These are phyloP conservation scores for Pseudocercospora eumusae DNA, from an alignment of 2,329 filamentous ascomycete genomes.

Conservation along the genomic window DNA sequence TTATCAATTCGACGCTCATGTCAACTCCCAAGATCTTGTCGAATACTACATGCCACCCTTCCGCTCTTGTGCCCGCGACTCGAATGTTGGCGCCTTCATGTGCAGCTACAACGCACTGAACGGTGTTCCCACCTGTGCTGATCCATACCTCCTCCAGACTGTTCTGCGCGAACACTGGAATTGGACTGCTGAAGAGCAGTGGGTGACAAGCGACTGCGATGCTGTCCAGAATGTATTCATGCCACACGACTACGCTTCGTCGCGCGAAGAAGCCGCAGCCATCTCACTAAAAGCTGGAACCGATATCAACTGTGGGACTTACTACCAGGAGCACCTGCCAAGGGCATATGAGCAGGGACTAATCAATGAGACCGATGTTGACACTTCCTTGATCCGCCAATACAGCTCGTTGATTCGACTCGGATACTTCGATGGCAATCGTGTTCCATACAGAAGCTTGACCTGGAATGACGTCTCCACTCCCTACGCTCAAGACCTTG, in stretches of 20 bases:
- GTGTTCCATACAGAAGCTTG: conserved; percentile 54
- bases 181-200: conserved; percentile 63
- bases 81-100: conserved; percentile 55
- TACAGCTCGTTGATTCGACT: conserved; percentile 58
- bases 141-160: conserved; percentile 62
- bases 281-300: conserved; percentile 55
- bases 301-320: conserved; percentile 56
- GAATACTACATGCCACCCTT: conserved; percentile 71
- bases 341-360: conserved; percentile 46
- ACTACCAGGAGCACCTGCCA: conserved; percentile 51
- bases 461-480: conserved; percentile 59
- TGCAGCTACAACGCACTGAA: conserved; percentile 61
- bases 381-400: conserved; percentile 54
- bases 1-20: conserved; percentile 58
- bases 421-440: conserved; percentile 59
- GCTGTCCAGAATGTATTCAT: conserved; percentile 57
- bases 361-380: conserved; percentile 50
- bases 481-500: conserved; percentile 56
- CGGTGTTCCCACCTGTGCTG: conserved; percentile 65
- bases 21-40: conserved; percentile 62
- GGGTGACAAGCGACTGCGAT: conserved; percentile 66
- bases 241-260: conserved; percentile 49
- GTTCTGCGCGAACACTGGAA: conserved; percentile 67
- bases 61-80: conserved; percentile 52
- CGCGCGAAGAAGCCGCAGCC: conserved; percentile 51